A percentile compares a stretch with the other conserved stretches of the same genome.
Evolutionary conservation across 23 red algal species (phyloP).

Genomic region (Gracilariopsis chorda): DNA sequence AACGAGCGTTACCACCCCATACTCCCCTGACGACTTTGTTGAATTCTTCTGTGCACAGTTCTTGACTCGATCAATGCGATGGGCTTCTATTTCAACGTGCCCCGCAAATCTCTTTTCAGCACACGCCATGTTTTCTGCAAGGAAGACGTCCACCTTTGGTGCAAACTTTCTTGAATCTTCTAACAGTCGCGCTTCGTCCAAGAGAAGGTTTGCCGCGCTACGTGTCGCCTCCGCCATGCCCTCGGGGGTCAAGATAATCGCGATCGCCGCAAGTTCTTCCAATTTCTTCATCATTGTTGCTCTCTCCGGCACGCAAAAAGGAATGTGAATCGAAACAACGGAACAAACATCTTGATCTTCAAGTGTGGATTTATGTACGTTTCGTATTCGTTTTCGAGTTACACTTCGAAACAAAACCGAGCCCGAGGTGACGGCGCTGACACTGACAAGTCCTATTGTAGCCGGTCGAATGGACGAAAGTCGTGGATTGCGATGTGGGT

Average conservation of each 20-base stretch:
- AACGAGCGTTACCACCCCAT: constrained; percentile 48
- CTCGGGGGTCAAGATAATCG: constrained; percentile 4
- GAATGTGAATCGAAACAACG: constrained; percentile 50
- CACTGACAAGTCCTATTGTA: constrained; percentile 27
- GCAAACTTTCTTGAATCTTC: constrained; percentile 57
- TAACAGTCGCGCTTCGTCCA: constrained; percentile 16
- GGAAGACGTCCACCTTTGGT: constrained; percentile 27
- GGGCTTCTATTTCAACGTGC: constrained; percentile 45
- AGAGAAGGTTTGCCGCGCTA: neutral
- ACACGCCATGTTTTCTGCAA: constrained; percentile 2
- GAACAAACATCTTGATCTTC: constrained; percentile 29
- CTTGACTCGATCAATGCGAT: constrained; percentile 12
- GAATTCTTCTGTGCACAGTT: neutral
- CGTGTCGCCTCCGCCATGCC: constrained; percentile 50
- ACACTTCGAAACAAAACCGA: constrained; percentile 32
- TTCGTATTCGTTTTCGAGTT: neutral
- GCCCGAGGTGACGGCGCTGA: constrained; percentile 49
- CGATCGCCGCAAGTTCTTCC: neutral
- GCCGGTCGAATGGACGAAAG: neutral
- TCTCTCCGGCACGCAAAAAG: constrained; percentile 49
- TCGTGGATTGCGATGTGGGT: neutral
- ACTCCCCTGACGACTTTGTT: neutral
- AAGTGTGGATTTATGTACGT: neutral
- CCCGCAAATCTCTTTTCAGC: constrained; percentile 30
- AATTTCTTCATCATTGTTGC: constrained; percentile 2